Percentiles rank a stretch among this genome's conserved stretches.
phyloP scores from a whole-genome alignment of 495 filamentous ascomycete genomes.

The Aspergillus funiculosus region DNA sequence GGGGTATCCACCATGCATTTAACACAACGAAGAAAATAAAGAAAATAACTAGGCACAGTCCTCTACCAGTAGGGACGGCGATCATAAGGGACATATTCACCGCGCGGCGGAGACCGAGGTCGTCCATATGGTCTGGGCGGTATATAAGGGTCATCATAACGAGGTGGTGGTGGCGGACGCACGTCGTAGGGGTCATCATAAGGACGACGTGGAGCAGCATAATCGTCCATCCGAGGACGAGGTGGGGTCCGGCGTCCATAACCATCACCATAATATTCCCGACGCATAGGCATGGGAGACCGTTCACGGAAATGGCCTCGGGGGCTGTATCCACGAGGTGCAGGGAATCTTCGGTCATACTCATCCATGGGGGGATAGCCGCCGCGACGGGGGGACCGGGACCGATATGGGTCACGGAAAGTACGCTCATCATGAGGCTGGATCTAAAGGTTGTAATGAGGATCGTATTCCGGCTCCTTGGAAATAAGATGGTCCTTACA shows the following conservation, averaged over 20 bases:
- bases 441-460: constrained; percentile 40
- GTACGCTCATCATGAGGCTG: constrained; percentile 59
- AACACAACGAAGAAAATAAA: constrained; percentile 8
- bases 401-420: constrained; percentile 65
- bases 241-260: constrained; percentile 65
- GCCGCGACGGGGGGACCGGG: constrained; percentile 66
- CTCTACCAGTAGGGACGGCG: constrained; percentile 45
- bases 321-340: constrained; percentile 76
- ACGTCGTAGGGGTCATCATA: constrained; percentile 51
- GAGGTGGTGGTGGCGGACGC: constrained; percentile 39
- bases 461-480: constrained; percentile 17
- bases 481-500: constrained; percentile 49
- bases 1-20: constrained; percentile 26
- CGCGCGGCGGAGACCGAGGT: constrained; percentile 39
- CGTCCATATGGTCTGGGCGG: constrained; percentile 40
- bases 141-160: constrained; percentile 45
- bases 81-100: constrained; percentile 41
- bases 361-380: constrained; percentile 63
- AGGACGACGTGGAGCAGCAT: constrained; percentile 51
- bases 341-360: constrained; percentile 69
- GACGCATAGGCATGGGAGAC: constrained; percentile 63
- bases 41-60: constrained; percentile 10
- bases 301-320: constrained; percentile 83
- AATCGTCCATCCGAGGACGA: constrained; percentile 69
- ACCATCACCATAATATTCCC: constrained; percentile 77